Evolutionary conservation across 1,139 yeast species (phyloP), one percentile per base, ranked within the genome.

Genomic region (Magnusiomyces suaveolens): DNA sequence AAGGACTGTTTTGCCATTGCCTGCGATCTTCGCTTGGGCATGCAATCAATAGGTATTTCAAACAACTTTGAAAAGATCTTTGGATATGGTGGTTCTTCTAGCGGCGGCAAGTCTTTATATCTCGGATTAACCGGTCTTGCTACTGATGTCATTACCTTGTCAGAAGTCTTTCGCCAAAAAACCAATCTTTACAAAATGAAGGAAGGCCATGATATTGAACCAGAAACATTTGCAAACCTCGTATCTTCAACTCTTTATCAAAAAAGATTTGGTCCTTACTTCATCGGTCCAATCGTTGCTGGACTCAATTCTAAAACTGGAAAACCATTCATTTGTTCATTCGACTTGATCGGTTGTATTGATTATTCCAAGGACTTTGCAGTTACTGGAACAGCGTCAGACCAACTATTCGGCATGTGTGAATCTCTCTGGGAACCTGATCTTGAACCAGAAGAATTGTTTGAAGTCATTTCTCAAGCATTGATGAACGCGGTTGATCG

Each of bases 1-100:
- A 90, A 94, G 69, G 97, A 89, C 64, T 94, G 99, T 74, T 89
- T 94, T 57, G 98, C 98, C 50, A 90, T 94, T 65, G 99, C 97
- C 18, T 84, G 94, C 64, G 99, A 94, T 72, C 75, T 92, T 66
- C 83, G 98, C 66, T 77, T 94, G 60, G 99, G 99, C 36, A 83
- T 83, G 69, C 98, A 92, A 71, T 87, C 97, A 6, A 77, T 92
- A 48, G 97, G 97, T 55, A 82, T 94, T 54, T 78, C 96, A 52
- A 89, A 89, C 70, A 84, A 89, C 67, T 94, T 94, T 70, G 97
- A 92, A 67, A 92, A 92, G 75, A 77, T 94, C 60, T 89, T 90
- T 70, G 82, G 81, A 62, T 84, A 82, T 66, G 96, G 92, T 36
- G n/a, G n/a, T n/a, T n/a, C n/a, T n/a, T n/a, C n/a, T n/a, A n/a